These are phyloP conservation scores for Bipolaris bicolor DNA, from an alignment of 2,329 filamentous ascomycete genomes.

Conservation along the genomic window DNA sequence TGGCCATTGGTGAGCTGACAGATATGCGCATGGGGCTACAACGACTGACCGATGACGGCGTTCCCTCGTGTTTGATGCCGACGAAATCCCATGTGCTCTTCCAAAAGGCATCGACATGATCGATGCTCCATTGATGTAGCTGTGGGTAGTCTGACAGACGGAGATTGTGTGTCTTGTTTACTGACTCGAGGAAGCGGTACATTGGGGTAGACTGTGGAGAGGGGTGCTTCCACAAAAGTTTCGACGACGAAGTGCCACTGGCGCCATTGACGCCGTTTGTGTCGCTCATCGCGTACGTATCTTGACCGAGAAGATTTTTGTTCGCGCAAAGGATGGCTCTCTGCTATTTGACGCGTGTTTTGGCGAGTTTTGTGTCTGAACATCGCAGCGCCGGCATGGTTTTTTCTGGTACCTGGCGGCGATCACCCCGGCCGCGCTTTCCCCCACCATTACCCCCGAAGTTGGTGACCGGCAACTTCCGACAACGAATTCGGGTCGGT, in stretches of 20 bases:
- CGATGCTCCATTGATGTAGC: slow-evolving; percentile 86
- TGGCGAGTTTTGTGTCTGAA: slow-evolving; percentile 3
- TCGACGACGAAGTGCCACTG: slow-evolving; percentile 34
- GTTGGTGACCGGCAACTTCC: neutral
- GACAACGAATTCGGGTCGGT: neutral
- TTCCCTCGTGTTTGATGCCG: slow-evolving; percentile 71
- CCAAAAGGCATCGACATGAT: slow-evolving; percentile 80
- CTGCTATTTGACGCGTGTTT: neutral
- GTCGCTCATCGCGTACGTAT: slow-evolving; percentile 10
- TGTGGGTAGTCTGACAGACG: slow-evolving; percentile 70
- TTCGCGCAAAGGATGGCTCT: neutral
- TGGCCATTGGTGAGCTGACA: slow-evolving; percentile 46
- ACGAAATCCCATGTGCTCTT: slow-evolving; percentile 83
- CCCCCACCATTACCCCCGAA: slow-evolving; percentile 8
- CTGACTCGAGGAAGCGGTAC: slow-evolving; percentile 70
- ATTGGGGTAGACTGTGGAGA: slow-evolving; percentile 72
- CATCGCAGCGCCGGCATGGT: slow-evolving; percentile 7
- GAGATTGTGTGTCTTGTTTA: slow-evolving; percentile 71
- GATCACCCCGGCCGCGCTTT: slow-evolving; percentile 11
- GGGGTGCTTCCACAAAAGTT: slow-evolving; percentile 71
- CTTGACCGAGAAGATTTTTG: too few species aligned
- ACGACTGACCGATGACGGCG: slow-evolving; percentile 63
- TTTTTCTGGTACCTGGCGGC: slow-evolving; percentile 4
- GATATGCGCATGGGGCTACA: neutral
- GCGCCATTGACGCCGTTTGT: slow-evolving; percentile 22